Evolutionary conservation across 495 filamentous ascomycete genomes (phyloP).

Genomic region (Neurospora sp.): DNA sequence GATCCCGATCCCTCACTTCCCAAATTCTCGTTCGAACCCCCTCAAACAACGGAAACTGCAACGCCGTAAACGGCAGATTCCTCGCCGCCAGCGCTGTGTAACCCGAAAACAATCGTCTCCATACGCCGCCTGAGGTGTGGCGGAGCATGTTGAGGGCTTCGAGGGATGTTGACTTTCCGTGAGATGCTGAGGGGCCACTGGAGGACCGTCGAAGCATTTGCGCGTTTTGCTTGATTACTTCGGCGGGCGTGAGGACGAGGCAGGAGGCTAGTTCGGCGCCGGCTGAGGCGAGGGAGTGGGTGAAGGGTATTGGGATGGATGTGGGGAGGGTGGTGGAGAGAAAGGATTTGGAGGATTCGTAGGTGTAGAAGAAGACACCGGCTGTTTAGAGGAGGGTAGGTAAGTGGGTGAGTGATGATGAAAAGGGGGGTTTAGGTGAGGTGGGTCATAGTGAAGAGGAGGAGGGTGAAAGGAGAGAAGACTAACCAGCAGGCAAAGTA

Average conservation of each 20-base stretch:
- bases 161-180: constrained; percentile 1
- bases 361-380: constrained; percentile 83
- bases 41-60: constrained; percentile 87
- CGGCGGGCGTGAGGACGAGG: constrained; percentile 75
- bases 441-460: not conserved
- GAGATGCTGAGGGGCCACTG: too few species aligned
- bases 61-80: constrained; percentile 76
- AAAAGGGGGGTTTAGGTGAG: not conserved
- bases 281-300: constrained; percentile 63
- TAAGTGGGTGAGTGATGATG: not conserved
- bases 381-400: constrained; percentile 35
- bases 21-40: constrained; percentile 38
- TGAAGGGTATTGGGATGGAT: constrained; percentile 49
- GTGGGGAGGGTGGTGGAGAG: constrained; percentile 23
- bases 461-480: not conserved
- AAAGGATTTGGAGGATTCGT: constrained; percentile 63
- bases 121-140: constrained; percentile 16
- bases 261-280: constrained; percentile 74
- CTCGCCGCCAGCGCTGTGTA: constrained; percentile 70
- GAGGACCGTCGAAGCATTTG: constrained; percentile 46
- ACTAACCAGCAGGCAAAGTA: constrained; percentile 71
- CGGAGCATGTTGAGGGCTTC: constrained; percentile 32
- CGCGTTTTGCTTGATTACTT: constrained; percentile 89
- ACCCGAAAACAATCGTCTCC: constrained; percentile 54
- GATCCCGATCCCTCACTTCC: constrained; percentile 15